Percentiles rank a stretch among this genome's conserved stretches.
Evolutionary conservation across 352 stramenopile genomes (phyloP).

Genomic region (Globisporangium lucens): DNA sequence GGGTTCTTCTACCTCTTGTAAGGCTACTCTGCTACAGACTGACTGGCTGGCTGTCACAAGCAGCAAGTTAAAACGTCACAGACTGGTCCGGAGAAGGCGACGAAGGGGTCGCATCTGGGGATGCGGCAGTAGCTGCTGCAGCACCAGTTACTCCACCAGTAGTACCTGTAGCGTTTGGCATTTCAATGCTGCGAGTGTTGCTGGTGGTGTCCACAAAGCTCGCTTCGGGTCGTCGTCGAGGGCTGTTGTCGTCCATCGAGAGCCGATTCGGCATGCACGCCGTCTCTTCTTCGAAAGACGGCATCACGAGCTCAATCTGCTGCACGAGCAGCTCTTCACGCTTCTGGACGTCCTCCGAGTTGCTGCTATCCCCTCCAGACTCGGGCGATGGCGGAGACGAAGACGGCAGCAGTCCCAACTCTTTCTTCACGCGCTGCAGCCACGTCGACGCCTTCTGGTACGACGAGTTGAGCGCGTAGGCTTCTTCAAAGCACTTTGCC

Average conservation of each 20-base stretch:
- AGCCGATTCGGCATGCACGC: conserved; percentile 15
- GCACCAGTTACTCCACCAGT: not conserved
- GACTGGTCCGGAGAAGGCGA: not conserved
- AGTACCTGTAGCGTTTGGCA: not conserved
- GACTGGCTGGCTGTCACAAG: not conserved
- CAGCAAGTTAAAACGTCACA: not conserved
- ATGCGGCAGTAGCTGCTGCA: not conserved
- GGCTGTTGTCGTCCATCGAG: conserved; percentile 12
- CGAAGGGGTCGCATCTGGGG: not conserved
- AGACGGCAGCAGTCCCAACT: conserved; percentile 25
- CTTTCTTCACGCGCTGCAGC: conserved; percentile 74
- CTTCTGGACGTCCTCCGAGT: conserved; percentile 5
- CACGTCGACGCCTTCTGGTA: conserved; percentile 82
- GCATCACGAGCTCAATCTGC: conserved; percentile 54
- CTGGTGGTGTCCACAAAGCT: not conserved
- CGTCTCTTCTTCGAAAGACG: conserved; percentile 44
- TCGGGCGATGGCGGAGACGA: not conserved
- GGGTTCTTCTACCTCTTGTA: not conserved
- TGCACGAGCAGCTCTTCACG: conserved; percentile 35
- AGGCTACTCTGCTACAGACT: not conserved
- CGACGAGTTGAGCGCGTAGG: conserved; percentile 56
- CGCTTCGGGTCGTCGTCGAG: conserved; percentile 3
- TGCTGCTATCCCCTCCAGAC: not conserved
- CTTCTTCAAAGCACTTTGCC: conserved; percentile 67
- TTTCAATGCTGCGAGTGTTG: not conserved